Evolutionary conservation across 2,329 filamentous ascomycete genomes (phyloP).

Genomic region (Xylariaceae sp.): DNA sequence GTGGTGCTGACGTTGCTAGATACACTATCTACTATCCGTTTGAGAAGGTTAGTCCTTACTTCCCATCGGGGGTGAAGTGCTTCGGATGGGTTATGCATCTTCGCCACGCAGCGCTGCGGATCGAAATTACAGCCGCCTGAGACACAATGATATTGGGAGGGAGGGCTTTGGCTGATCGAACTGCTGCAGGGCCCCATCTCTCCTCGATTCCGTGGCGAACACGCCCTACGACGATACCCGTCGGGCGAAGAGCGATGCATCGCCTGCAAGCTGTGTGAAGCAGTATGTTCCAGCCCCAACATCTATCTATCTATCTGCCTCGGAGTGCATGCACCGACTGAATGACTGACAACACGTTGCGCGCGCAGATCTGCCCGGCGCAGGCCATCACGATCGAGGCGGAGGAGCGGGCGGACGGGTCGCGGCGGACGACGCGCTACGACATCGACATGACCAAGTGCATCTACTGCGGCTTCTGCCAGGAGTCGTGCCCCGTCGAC

Average conservation of each 20-base stretch:
- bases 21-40: slow-evolving; percentile 99
- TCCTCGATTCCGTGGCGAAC: slow-evolving; percentile 94
- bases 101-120: too few relatives aligned
- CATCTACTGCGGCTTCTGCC: slow-evolving; percentile 99
- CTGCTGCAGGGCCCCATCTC: slow-evolving; percentile 75
- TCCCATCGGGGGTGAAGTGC: too few relatives aligned
- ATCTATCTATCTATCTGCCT: too few relatives aligned
- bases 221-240: slow-evolving; percentile 91
- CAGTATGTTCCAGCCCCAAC: slow-evolving; percentile 50
- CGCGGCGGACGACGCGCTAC: slow-evolving; percentile 90
- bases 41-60: slow-evolving; percentile 62
- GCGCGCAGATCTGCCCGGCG: slow-evolving; percentile 72
- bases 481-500: slow-evolving; percentile 97
- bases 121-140: too few relatives aligned
- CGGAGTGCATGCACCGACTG: too few relatives aligned
- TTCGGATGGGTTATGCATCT: too few relatives aligned
- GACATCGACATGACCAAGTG: slow-evolving; percentile 99
- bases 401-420: slow-evolving; percentile 94
- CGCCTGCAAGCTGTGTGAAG: slow-evolving; percentile 98
- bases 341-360: slow-evolving; percentile 5
- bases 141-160: background rate
- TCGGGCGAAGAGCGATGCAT: slow-evolving; percentile 98
- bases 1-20: slow-evolving; percentile 37
- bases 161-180: background rate
- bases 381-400: slow-evolving; percentile 99